Percentiles rank a stretch among this genome's conserved stretches.
These are phyloP conservation scores for Kodamaea sp. DNA, from an alignment of 1,139 yeast species.

Conservation along the genomic window DNA sequence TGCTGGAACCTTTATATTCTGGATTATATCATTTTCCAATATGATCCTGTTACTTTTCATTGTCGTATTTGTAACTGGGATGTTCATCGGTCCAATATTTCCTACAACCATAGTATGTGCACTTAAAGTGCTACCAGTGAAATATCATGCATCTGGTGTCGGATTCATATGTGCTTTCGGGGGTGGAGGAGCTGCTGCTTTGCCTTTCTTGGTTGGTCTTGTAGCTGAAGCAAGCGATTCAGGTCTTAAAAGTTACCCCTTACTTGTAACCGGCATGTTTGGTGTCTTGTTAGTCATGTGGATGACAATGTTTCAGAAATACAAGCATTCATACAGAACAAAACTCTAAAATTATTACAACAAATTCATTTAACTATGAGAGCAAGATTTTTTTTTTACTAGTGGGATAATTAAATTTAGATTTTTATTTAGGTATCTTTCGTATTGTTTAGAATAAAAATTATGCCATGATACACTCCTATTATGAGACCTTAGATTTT, in stretches of 20 bases:
- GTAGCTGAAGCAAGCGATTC: conserved; percentile 35
- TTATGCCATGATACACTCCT: neutral
- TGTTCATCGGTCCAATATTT: conserved; percentile 75
- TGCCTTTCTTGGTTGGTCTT: conserved; percentile 62
- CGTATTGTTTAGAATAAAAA: too few relatives aligned
- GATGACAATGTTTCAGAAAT: conserved; percentile 22
- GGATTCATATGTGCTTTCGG: conserved; percentile 78
- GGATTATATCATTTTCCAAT: conserved; percentile 22
- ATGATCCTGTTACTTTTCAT: conserved; percentile 25
- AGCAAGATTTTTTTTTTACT: neutral
- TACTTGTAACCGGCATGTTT: conserved; percentile 27
- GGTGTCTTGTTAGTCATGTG: conserved; percentile 26
- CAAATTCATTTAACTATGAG: neutral
- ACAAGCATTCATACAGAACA: conserved; percentile 9
- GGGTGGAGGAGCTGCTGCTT: conserved; percentile 67
- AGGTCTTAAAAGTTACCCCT: conserved; percentile 34
- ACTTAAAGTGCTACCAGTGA: conserved; percentile 57
- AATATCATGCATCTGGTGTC: conserved; percentile 62
- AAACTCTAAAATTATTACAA: neutral
- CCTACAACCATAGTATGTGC: conserved; percentile 72
- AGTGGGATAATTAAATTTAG: neutral
- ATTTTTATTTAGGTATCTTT: neutral
- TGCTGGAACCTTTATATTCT: conserved; percentile 30
- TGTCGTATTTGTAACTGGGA: conserved; percentile 55
- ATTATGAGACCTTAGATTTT: conserved; percentile 3